Evolutionary conservation across 1,139 yeast genomes (phyloP), one percentile per base, ranked within the genome.

Genomic region (Sugiyamaella sp.): DNA sequence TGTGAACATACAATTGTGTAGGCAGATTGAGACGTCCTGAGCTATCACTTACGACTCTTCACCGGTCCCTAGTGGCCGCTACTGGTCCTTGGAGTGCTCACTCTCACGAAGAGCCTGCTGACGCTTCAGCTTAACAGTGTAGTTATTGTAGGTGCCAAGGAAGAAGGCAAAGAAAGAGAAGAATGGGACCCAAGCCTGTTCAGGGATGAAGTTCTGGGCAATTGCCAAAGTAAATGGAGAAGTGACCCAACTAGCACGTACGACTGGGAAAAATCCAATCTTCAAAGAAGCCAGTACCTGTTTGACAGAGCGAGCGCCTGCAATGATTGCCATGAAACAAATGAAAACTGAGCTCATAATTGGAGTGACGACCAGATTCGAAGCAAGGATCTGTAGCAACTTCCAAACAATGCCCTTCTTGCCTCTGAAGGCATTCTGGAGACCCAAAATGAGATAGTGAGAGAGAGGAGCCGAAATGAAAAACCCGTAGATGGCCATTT

Each of bases 121-220:
- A 55, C 70, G 74, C 53, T 72, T 73, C 63, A 71, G 66, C 74
- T 86, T 85, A 65, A 86, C 74, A 64, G 79, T 74, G 45, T 85
- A 80, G 69, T 89, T 89, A 70, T 89, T 93, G 62, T 81, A 80
- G 3, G 96, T 88, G 16, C 93, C 90, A 59, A 89, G 73, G 38
- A 86, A 68, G 65, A 89, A 89, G 63, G 84, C 87, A 41, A 89
- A 84, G 57, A 85, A 66, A 58, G 84, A 84, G 74, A 88, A 88
- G 72, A 87, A 87, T 1, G 89, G 89, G 6, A 88, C 89, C 97
- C 97, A 89, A 46, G 86, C 78, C 60, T 85, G 84, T 12, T 89
- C 89, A 16, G 81, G 79, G 29, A 89, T 67, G 65, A 79, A 86
- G 55, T 77, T 81, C 68, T 89, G 96, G n/a, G 96, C 95, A 52